A percentile compares a stretch with the other conserved stretches of the same genome.
These are phyloP conservation scores for Didymella glomerata DNA, from an alignment of 2,329 filamentous ascomycete genomes.

Conservation along the genomic window DNA sequence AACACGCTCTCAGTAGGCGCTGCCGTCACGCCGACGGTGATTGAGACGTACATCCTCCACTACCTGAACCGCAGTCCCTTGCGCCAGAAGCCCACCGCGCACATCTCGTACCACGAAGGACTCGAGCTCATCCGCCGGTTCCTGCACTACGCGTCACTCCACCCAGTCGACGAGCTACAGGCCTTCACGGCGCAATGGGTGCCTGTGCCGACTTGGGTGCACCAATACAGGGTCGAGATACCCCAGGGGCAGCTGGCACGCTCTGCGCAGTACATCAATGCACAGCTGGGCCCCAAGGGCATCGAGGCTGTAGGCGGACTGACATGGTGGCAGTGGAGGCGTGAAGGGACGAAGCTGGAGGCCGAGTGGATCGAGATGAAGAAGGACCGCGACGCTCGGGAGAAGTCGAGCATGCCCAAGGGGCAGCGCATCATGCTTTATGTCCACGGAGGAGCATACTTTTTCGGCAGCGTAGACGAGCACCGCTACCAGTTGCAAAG, in stretches of 20 bases:
- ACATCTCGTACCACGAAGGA: conserved; percentile 94
- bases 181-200: conserved; percentile 92
- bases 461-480: conserved; percentile 93
- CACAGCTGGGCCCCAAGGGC: conserved; percentile 80
- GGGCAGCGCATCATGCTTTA: conserved; percentile 87
- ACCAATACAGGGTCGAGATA: conserved; percentile 74
- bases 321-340: conserved; percentile 77
- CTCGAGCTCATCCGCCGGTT: conserved; percentile 87
- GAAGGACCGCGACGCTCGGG: conserved; percentile 77
- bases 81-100: conserved; percentile 82
- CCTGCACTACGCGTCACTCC: conserved; percentile 81
- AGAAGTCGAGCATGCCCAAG: conserved; percentile 63
- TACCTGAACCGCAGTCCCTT: conserved; percentile 82
- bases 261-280: conserved; percentile 71
- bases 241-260: conserved; percentile 68
- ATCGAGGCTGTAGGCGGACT: conserved; percentile 83
- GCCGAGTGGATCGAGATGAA: conserved; percentile 98
- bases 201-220: conserved; percentile 87
- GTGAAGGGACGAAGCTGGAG: conserved; percentile 68
- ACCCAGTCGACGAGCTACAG: conserved; percentile 93
- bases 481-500: conserved; percentile 98
- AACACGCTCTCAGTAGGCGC: conserved; percentile 83
- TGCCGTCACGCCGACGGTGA: conserved; percentile 85
- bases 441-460: conserved; percentile 93
- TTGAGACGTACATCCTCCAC: conserved; percentile 88